Evolutionary conservation across 805 yeast species (phyloP), one percentile per base, ranked within the genome.

Genomic region (Yamadazyma kitorensis): DNA sequence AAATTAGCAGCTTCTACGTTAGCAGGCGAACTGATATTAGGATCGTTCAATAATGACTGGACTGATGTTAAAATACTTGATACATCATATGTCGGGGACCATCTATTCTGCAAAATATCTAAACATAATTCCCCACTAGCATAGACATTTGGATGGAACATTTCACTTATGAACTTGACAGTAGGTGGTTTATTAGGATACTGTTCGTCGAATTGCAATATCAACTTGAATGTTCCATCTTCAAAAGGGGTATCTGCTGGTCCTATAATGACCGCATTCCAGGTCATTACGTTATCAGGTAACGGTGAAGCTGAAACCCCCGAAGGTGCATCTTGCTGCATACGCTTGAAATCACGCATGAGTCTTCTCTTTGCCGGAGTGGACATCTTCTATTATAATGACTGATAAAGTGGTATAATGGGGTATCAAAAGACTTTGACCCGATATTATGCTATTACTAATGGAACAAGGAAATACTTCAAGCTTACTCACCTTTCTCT

Each of bases 41-140:
- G 98, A 57, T 93, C 98, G 61, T 93, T 93, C 48, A 93, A 70
- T 43, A 93, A 72, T 37, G 89, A 81, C 58, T 93, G 98, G 39
- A 93, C 80, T 17, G 96, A 86, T 1, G 98, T 93, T 48, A 93
- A 70, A 37, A 93, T 91, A 9, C 96, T 87, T 8, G 96, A 88
- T 24, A 93, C 98, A 54, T 93, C 98, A 55, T 91, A 93, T 1
- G 98, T 93, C 9, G 98, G 98, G 17, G 95, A 84, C 98, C 98
- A 93, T 56, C 98, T 74, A 65, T 91, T 93, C 57, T 93, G 98
- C 47, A 93, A 68, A 47, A 93, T 93, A 64, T 93, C 98, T 44
- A 93, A 73, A 65, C 98, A 93, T 43, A 93, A 76, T 53, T 93
- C 98, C 17, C 98, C 98, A 29, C 82, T 76, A 7, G 95, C 95